Evolutionary conservation across 768 basidiomycete species (phyloP).

Genomic region (Cyclocybe cylindracea): DNA sequence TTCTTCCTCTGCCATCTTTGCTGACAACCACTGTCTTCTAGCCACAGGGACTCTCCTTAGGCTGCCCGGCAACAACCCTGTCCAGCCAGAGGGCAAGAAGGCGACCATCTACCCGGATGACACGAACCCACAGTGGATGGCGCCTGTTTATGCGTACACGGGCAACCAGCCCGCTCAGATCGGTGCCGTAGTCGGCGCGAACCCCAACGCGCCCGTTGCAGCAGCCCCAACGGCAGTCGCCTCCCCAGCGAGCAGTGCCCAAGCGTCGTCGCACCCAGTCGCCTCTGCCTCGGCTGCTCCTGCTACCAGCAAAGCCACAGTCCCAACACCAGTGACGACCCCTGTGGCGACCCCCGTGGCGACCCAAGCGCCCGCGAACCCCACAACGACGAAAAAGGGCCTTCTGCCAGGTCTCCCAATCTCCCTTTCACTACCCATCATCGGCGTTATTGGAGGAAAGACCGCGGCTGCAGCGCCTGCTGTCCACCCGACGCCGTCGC

Average conservation of each 20-base stretch:
- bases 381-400: no score
- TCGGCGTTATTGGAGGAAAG: no score
- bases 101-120: constrained; percentile 34
- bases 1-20: background rate
- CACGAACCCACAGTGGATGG: constrained; percentile 39
- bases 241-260: background rate
- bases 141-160: constrained; percentile 49
- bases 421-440: no score
- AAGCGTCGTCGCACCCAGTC: background rate
- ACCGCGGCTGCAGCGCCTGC: no score
- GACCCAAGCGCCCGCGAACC: no score
- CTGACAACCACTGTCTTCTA: constrained; percentile 18
- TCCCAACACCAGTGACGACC: no score
- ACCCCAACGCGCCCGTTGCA: constrained; percentile 2
- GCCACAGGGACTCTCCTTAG: constrained; percentile 46
- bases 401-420: no score
- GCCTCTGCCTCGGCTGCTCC: no score
- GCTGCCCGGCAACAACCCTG: constrained; percentile 58
- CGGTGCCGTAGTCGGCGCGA: constrained; percentile 27
- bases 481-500: no score
- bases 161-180: constrained; percentile 38
- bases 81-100: constrained; percentile 35
- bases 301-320: no score
- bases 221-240: constrained; percentile 2
- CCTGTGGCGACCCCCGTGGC: no score